Percentiles rank a stretch among this genome's conserved stretches.
Evolutionary conservation across 1,284 basidiomycete species (phyloP).

Genomic region (Leccinum subrobustum): DNA sequence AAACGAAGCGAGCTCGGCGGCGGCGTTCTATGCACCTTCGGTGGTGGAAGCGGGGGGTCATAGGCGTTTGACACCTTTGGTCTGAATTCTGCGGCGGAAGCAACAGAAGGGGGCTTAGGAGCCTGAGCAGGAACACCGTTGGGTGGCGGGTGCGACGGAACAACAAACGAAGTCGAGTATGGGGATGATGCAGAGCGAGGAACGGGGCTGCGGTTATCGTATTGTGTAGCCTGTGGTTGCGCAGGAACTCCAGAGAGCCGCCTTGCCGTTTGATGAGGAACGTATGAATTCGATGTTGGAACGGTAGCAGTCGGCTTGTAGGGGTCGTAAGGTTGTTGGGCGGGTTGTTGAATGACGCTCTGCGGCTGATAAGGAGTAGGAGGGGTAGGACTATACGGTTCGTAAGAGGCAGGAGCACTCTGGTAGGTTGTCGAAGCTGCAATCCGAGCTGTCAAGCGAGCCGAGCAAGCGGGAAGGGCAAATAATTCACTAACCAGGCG

Average conservation of each 20-base stretch:
- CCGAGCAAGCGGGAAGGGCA: background rate
- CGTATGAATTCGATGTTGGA: conserved; percentile 15
- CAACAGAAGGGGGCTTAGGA: conserved; percentile 37
- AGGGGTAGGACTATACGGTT: conserved; percentile 21
- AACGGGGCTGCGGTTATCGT: conserved; percentile 12
- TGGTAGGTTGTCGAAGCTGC: conserved; percentile 15
- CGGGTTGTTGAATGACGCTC: conserved; percentile 14
- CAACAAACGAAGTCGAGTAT: conserved; percentile 21
- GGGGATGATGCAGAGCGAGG: conserved; percentile 24
- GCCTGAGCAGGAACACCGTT: conserved; percentile 21
- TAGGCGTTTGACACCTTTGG: conserved; percentile 74
- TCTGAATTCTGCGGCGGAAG: conserved; percentile 43
- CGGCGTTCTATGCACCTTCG: conserved; percentile 38
- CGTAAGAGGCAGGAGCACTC: conserved; percentile 11
- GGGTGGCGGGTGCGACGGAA: conserved; percentile 13
- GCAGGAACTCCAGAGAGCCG: conserved; percentile 22
- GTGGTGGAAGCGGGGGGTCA: conserved; percentile 71
- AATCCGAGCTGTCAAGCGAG: conserved; percentile 13
- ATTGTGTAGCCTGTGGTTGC: conserved; percentile 16
- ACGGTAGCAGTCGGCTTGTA: conserved; percentile 34
- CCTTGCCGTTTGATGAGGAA: conserved; percentile 13
- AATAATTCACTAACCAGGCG: conserved; percentile 26
- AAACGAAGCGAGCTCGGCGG: conserved; percentile 31
- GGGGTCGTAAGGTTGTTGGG: conserved; percentile 27
- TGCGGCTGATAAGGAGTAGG: conserved; percentile 16